A percentile compares a stretch with the other conserved stretches of the same genome.
phyloP scores from a whole-genome alignment of 169 alveolate genomes.

The Plasmodium gonderi region DNA sequence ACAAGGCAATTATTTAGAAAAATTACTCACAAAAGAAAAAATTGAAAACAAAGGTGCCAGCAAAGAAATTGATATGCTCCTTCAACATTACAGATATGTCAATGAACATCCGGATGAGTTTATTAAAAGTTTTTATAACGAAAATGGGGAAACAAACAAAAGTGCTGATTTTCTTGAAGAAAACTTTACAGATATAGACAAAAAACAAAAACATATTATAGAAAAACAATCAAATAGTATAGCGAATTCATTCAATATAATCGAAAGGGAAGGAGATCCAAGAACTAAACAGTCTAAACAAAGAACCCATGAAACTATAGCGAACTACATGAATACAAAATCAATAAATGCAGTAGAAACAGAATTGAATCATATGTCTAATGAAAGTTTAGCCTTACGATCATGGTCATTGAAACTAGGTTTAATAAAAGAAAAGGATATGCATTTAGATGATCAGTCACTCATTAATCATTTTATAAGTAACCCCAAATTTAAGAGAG shows the following conservation, averaged over 20 bases:
- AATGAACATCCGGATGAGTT: constrained; percentile 32
- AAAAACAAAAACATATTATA: neutral
- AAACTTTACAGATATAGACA: neutral
- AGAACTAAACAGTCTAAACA: neutral
- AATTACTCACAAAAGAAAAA: constrained; percentile 34
- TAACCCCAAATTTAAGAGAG: constrained; percentile 47
- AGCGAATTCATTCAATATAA: neutral
- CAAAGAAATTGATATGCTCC: constrained; percentile 45
- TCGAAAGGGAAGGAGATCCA: neutral
- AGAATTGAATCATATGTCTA: neutral
- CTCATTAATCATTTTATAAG: constrained; percentile 35
- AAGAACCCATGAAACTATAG: neutral
- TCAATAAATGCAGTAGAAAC: neutral
- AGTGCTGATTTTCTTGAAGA: neutral
- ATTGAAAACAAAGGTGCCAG: constrained; percentile 4
- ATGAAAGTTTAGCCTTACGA: constrained; percentile 13
- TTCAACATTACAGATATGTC: constrained; percentile 25
- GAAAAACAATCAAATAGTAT: neutral
- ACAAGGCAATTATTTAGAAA: constrained; percentile 29
- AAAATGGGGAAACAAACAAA: neutral
- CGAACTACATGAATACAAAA: neutral
- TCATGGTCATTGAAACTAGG: constrained; percentile 44
- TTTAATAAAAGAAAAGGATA: constrained; percentile 10
- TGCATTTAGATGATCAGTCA: constrained; percentile 33
- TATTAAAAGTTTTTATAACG: constrained; percentile 7